Base-by-base conservation (phyloP, 1,139 yeast species). In the Scheffersomyces parashehatae region DNA sequence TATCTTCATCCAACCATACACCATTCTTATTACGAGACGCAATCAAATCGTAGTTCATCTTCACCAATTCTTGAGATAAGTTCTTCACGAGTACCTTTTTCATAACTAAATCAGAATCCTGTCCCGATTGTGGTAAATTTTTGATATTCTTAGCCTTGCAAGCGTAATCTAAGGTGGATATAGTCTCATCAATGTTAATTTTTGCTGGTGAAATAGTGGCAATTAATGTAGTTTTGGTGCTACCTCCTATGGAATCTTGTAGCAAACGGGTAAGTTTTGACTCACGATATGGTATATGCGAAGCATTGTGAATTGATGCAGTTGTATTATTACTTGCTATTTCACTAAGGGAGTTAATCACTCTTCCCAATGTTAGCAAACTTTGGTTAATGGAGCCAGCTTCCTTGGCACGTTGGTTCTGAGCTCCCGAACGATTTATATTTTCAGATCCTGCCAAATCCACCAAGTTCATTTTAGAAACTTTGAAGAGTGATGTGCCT, bases 381-480 rank as follows among this genome's bases (percentile, higher is more conserved):
- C 93, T 84, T 61, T 88, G 95, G 62, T 90, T 90, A 42, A 90
- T 90, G 55, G 85, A 79, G 1, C 96, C 96, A 2, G 96, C 96
- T 62, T 88, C 96, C 51, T 88, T 81, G 0, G 96, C 95, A 28
- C 95, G 73, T 56, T 80, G 83, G 57, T 84, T 82, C 1, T 82
- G 75, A 0, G 95, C 93, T 1, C 96, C 96, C 0, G 95, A 85
- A 45, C 88, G 70, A 47, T 74, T 80, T 39, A 89, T 83, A 55
- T 88, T 88, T 60, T 86, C 93, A 12, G 95, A 85, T 0, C 97
- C 97, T 0, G 97, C 97, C 49, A 90, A 72, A 67, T 90, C 97
- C 2, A 89, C 95, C 34, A 90, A 68, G 57, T 88, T 88, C 59
- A 90, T 75, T 52, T 84, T 86, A 2, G 90, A 82, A 12, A 81